phyloP scores from a whole-genome alignment of 305 asterid species.

The Fraxinus baroniana region DNA sequence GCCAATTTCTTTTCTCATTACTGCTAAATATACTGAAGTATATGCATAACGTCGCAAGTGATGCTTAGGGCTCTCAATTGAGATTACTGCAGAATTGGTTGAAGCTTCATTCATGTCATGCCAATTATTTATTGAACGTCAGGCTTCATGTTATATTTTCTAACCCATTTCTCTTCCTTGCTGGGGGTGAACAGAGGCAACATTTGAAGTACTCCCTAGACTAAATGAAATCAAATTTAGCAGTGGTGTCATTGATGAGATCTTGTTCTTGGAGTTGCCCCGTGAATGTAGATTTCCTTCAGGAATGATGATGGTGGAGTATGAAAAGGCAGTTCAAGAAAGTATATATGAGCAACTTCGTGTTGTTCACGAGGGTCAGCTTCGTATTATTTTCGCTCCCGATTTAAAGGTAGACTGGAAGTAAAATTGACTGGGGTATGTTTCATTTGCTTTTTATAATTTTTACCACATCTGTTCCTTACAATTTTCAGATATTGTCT shows the following conservation, averaged over 20 bases:
- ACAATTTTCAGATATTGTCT: slow-evolving; percentile 58
- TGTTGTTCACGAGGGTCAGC: slow-evolving; percentile 94
- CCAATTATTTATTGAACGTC: neutral
- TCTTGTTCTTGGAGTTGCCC: slow-evolving; percentile 84
- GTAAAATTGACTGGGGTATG: neutral
- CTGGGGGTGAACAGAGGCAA: slow-evolving; percentile 66
- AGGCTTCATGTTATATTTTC: neutral
- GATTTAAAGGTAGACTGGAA: slow-evolving; percentile 66
- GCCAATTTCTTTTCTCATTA: neutral
- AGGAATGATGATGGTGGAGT: slow-evolving; percentile 90
- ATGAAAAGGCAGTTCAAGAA: slow-evolving; percentile 89
- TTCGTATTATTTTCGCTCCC: slow-evolving; percentile 76
- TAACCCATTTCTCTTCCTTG: slow-evolving; percentile 11
- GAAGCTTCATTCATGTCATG: neutral
- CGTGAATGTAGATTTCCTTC: slow-evolving; percentile 79
- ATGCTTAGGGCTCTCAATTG: neutral
- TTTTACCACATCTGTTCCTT: slow-evolving; percentile 20
- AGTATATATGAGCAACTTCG: slow-evolving; percentile 92
- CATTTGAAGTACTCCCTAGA: slow-evolving; percentile 92
- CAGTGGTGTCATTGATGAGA: slow-evolving; percentile 86
- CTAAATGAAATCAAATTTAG: slow-evolving; percentile 88
- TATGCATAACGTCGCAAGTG: neutral
- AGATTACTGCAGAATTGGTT: neutral
- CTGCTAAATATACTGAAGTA: neutral
- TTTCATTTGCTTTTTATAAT: neutral